Percentiles rank a stretch among this genome's conserved stretches.
Evolutionary conservation across 2,329 filamentous ascomycete genomes (phyloP).

Genomic region (Arachnomyces sp.): DNA sequence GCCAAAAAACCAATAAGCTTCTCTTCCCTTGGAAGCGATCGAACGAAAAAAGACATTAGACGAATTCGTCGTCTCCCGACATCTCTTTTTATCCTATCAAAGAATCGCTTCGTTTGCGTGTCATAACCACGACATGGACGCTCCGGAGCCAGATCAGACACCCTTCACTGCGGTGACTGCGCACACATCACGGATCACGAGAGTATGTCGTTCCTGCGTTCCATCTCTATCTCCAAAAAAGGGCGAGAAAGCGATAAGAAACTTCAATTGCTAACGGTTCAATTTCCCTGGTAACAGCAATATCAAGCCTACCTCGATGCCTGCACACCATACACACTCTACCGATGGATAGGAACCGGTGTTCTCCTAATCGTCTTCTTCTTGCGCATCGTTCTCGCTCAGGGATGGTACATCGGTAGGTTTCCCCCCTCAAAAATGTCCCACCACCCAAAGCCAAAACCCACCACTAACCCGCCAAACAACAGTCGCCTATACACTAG

Average conservation of each 20-base stretch:
- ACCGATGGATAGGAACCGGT: conserved; percentile 84
- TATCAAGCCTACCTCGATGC: conserved; percentile 93
- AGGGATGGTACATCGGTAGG: conserved; percentile 98
- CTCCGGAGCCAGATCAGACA: conserved; percentile 77
- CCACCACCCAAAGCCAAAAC: conserved; percentile 1
- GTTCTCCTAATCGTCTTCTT: conserved; percentile 73
- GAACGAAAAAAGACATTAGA: too few species aligned
- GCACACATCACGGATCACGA: conserved; percentile 55
- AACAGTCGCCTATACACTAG: conserved; percentile 88
- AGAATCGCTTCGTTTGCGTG: not conserved
- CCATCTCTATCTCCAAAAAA: conserved; percentile 3
- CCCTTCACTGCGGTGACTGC: conserved; percentile 84
- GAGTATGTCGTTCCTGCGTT: conserved; percentile 28
- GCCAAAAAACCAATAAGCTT: too few species aligned
- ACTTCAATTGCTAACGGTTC: conserved; percentile 5
- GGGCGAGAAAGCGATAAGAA: not conserved
- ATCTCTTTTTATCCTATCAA: conserved; percentile 16
- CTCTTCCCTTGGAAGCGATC: too few species aligned
- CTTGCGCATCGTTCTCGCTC: conserved; percentile 77
- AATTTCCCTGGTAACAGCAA: conserved; percentile 51
- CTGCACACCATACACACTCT: conserved; percentile 79
- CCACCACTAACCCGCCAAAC: conserved; percentile 5
- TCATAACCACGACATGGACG: conserved; percentile 57
- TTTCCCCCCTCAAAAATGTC: not conserved
- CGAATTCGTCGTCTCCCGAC: not conserved